Conservation (phyloP, 176 grass and related monocot species). For the Eleusine coracana region DNA sequence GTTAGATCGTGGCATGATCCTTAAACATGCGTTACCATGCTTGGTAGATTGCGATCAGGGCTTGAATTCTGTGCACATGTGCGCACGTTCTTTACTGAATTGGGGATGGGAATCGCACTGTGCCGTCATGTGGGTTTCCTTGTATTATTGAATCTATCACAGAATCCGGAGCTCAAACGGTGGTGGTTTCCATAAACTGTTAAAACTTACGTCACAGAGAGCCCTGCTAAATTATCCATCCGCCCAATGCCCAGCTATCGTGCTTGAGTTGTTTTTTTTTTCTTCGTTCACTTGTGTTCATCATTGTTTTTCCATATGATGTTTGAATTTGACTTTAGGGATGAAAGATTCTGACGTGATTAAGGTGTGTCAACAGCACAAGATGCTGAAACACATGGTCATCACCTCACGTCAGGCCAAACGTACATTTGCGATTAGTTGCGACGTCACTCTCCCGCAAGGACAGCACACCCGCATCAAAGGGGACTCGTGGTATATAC, state of each 20-base stretch:
- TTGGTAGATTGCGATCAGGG: neutral
- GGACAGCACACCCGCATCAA: neutral
- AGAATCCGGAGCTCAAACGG: neutral
- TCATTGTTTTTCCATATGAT: neutral
- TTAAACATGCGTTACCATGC: neutral
- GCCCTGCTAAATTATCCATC: neutral
- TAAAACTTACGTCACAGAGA: neutral
- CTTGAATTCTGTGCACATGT: neutral
- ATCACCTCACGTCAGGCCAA: conserved; percentile 7
- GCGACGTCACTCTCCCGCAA: neutral
- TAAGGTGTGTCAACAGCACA: conserved; percentile 11
- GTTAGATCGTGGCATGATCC: neutral
- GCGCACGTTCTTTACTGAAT: neutral
- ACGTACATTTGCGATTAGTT: conserved; percentile 26
- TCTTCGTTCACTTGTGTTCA: neutral
- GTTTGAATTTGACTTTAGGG: neutral
- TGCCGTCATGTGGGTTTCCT: conserved; percentile 13
- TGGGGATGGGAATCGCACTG: neutral
- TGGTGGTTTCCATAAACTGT: neutral
- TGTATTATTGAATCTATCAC: conserved; percentile 23
- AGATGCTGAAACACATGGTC: conserved; percentile 14
- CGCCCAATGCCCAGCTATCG: neutral
- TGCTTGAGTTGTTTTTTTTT: neutral
- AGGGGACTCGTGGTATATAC: conserved; percentile 1
- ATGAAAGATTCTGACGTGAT: conserved; percentile 5